phyloP scores from a whole-genome alignment of 306 rosid genomes.

The Corylus heterophylla region DNA sequence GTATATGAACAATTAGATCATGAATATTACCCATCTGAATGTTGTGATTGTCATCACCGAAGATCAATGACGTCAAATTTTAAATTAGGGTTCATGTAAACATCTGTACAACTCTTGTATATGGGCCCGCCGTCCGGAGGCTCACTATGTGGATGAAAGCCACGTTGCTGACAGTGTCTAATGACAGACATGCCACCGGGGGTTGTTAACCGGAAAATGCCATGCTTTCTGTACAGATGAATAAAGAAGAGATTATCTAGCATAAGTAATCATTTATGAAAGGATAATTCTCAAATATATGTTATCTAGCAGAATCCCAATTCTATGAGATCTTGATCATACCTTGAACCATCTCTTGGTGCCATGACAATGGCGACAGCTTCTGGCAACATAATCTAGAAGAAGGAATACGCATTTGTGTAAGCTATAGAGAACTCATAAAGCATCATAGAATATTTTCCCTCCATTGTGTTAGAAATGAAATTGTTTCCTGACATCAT shows the following conservation, averaged over 20 bases:
- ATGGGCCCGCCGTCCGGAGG: slow-evolving; percentile 96
- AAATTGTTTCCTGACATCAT: background rate
- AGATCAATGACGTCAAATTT: slow-evolving; percentile 94
- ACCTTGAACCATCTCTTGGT: slow-evolving; percentile 77
- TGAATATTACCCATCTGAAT: slow-evolving; percentile 9
- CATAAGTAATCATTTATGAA: background rate
- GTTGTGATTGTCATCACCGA: slow-evolving; percentile 42
- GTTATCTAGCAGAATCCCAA: background rate
- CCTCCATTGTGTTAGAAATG: background rate
- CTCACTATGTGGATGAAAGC: slow-evolving; percentile 78
- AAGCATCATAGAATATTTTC: background rate
- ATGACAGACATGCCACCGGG: slow-evolving; percentile 96
- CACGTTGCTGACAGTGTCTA: slow-evolving; percentile 86
- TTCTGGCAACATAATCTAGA: slow-evolving; percentile 97
- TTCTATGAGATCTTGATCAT: slow-evolving; percentile 29
- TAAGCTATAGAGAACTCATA: slow-evolving; percentile 16
- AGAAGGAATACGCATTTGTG: slow-evolving; percentile 24
- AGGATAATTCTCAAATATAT: background rate
- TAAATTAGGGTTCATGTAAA: slow-evolving; percentile 80
- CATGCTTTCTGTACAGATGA: slow-evolving; percentile 68
- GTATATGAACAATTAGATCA: slow-evolving; percentile 45
- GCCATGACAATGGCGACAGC: slow-evolving; percentile 99
- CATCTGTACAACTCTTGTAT: slow-evolving; percentile 83
- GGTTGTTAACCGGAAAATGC: slow-evolving; percentile 85
- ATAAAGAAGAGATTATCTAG: slow-evolving; percentile 17